Evolutionary conservation across 2,329 filamentous ascomycete species (phyloP).

Genomic region (Nemania bipapillata): DNA sequence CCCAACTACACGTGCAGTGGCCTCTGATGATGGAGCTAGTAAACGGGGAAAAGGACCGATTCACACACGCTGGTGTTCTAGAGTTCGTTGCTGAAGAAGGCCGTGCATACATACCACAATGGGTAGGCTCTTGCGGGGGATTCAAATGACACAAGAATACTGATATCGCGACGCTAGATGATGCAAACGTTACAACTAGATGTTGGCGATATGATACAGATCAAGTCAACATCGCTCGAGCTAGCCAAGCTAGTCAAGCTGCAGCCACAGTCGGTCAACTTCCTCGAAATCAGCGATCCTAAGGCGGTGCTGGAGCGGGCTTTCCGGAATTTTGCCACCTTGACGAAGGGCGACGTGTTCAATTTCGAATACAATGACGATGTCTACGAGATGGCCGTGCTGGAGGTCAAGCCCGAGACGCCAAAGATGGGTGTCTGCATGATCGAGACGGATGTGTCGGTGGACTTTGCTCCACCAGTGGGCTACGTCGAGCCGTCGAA

Average conservation of each 20-base stretch:
- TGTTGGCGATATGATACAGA: slow-evolving; percentile 91
- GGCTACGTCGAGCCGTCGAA: slow-evolving; percentile 91
- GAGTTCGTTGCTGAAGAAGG: slow-evolving; percentile 99
- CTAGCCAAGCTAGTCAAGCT: slow-evolving; percentile 94
- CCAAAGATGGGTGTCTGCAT: slow-evolving; percentile 90
- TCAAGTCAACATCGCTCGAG: slow-evolving; percentile 92
- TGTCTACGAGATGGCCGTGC: slow-evolving; percentile 88
- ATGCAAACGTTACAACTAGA: slow-evolving; percentile 93
- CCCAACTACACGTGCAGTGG: slow-evolving; percentile 94
- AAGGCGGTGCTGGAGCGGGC: slow-evolving; percentile 97
- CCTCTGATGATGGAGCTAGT: slow-evolving; percentile 96
- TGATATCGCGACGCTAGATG: slow-evolving; percentile 70
- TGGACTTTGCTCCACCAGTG: slow-evolving; percentile 93
- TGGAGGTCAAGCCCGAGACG: slow-evolving; percentile 89
- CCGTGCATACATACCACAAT: slow-evolving; percentile 93
- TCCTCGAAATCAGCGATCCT: slow-evolving; percentile 96
- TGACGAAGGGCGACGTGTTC: slow-evolving; percentile 94
- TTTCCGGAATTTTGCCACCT: slow-evolving; percentile 92
- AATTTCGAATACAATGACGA: slow-evolving; percentile 97
- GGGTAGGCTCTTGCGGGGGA: slow-evolving; percentile 67
- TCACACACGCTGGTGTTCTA: slow-evolving; percentile 92
- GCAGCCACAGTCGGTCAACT: slow-evolving; percentile 90
- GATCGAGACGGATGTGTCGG: slow-evolving; percentile 94
- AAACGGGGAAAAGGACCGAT: slow-evolving; percentile 81
- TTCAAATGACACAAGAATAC: slow-evolving; percentile 30